phyloP scores from a whole-genome alignment of 2,329 filamentous ascomycete genomes.

The Ophiocordyceps australis region DNA sequence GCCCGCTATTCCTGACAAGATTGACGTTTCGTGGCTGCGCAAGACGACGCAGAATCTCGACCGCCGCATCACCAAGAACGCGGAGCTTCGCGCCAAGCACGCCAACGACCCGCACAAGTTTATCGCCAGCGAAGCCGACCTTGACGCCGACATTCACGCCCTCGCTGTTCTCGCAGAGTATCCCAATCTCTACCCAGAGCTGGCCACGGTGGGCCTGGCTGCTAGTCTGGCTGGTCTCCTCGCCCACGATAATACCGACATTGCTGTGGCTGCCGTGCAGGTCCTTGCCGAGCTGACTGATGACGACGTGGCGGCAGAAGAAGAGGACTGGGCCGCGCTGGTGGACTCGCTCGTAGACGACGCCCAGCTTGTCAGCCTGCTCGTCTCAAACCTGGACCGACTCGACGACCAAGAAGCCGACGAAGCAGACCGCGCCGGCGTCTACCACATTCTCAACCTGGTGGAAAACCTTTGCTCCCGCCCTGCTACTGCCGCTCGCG shows the following conservation, averaged over 20 bases:
- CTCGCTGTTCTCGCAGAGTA: constrained; percentile 80
- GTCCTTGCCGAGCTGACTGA: constrained; percentile 84
- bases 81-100: constrained; percentile 72
- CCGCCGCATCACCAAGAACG: constrained; percentile 78
- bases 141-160: constrained; percentile 75
- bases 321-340: constrained; percentile 63
- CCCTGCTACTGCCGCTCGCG: constrained; percentile 45
- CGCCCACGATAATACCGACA: constrained; percentile 92
- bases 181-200: constrained; percentile 63
- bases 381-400: constrained; percentile 62
- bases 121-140: constrained; percentile 70
- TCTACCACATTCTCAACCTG: constrained; percentile 72
- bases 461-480: constrained; percentile 75
- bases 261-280: constrained; percentile 80
- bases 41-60: constrained; percentile 72
- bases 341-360: constrained; percentile 49
- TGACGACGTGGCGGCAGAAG: constrained; percentile 70
- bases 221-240: constrained; percentile 62
- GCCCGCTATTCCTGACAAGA: constrained; percentile 51
- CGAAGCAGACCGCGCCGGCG: constrained; percentile 57
- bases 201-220: constrained; percentile 56
- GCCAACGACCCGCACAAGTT: constrained; percentile 68
- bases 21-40: constrained; percentile 70
- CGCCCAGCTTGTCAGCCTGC: constrained; percentile 53
- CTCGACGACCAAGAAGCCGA: constrained; percentile 63